Evolutionary conservation across 2,329 filamentous ascomycete species (phyloP), one percentile per base, ranked within the genome.

Genomic region (Cladosporium sp.): DNA sequence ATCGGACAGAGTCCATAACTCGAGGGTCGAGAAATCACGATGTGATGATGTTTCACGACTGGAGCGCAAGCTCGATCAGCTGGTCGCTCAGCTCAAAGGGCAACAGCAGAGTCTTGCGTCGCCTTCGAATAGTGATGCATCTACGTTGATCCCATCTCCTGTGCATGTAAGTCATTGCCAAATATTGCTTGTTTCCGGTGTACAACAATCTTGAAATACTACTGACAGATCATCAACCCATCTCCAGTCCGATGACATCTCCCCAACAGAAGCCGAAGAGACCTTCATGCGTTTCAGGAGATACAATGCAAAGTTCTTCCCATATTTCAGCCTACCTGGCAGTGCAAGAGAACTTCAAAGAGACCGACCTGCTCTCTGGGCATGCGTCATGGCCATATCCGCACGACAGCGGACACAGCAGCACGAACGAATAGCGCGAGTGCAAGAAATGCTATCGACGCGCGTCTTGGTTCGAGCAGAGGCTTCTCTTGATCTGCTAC

Each of bases 351-450:
- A 73, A 55, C 65, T 81, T 2, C 75, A 74, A 15, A 61, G 68
- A 7, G 69, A 78, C 15, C 72, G 74, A 54, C 79, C 79, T 0
- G 80, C 80, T 32, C 66, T 80, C 10, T 81, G 79, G 78, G 66
- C 78, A 21, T 76, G 76, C 14, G 75, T 80, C 15, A 79, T 80
- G 75, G 73, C 75, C 0, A 68, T 80, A 6, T 66, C 69, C 0
- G 69, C 72, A 2, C 74, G 69, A 14, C 66, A 64, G 0, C 64
- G 67, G 0, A 58, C 66, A 54, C 72, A 75, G 66, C 75, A 72
- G 41, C 68, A 72, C 24, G 69, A 64, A 26, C 67, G 76, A 47
- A 70, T 71, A 4, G 67, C 66, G 1, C 68, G 68, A 0, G 68
- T 77, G 26, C 72, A 74, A 64, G 65, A 71, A 8, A 71, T 75